Evolutionary conservation across 345 rosid species (phyloP).

Genomic region (Erucastrum elatum): DNA sequence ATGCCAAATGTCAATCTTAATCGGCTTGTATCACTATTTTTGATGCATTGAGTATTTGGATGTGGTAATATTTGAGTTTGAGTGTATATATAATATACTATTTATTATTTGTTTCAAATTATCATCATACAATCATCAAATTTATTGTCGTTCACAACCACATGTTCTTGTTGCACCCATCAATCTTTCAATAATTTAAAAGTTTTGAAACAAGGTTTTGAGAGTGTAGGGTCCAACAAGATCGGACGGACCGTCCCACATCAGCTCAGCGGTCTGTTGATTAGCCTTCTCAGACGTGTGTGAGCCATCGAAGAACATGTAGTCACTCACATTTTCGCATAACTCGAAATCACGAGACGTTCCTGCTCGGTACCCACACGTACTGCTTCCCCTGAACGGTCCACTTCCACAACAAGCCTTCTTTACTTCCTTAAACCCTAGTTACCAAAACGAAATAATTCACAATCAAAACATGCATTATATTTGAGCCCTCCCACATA

Average conservation of each 20-base stretch:
- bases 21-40: not conserved
- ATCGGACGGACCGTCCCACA: constrained; percentile 44
- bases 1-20: not conserved
- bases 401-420: constrained; percentile 79
- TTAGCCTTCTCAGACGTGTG: constrained; percentile 44
- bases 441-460: not conserved
- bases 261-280: constrained; percentile 41
- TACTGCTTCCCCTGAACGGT: constrained; percentile 52
- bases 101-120: not conserved
- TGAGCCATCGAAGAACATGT: constrained; percentile 44
- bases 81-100: not conserved
- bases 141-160: not conserved
- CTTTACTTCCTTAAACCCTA: constrained; percentile 65
- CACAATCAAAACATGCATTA: not conserved
- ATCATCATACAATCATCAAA: not conserved
- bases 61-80: not conserved
- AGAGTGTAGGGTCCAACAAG: constrained; percentile 39
- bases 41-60: not conserved
- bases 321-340: constrained; percentile 38
- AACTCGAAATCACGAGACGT: constrained; percentile 15
- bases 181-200: not conserved
- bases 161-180: not conserved
- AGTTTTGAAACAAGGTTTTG: constrained; percentile 33
- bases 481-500: not conserved
- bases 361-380: constrained; percentile 50